Percentiles rank a stretch among this genome's conserved stretches.
Evolutionary conservation across 2,329 filamentous ascomycete species (phyloP).

Genomic region (Aspergillus sp.): DNA sequence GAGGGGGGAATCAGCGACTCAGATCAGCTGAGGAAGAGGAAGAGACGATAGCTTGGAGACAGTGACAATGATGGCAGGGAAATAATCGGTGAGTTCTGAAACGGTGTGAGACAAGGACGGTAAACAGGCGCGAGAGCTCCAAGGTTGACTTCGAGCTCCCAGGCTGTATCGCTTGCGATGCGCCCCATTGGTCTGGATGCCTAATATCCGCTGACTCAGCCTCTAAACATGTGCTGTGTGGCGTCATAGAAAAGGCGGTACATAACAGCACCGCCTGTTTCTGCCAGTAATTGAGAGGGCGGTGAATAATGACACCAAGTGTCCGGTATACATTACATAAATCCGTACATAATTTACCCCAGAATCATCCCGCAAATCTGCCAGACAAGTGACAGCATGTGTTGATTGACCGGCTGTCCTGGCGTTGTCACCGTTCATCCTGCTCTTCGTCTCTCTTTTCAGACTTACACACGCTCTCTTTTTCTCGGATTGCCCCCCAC

Average conservation of each 20-base stretch:
- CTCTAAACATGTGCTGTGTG: constrained; percentile 15
- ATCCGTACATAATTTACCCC: constrained; percentile 10
- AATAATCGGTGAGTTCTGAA: background rate
- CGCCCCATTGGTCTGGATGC: constrained; percentile 9
- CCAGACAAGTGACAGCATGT: constrained; percentile 2
- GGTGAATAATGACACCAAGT: background rate
- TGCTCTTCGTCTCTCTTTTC: constrained; percentile 2
- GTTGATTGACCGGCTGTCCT: background rate
- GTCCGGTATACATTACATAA: constrained; percentile 6
- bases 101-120: background rate
- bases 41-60: background rate
- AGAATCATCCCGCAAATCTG: constrained; percentile 11
- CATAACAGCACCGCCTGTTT: constrained; percentile 9
- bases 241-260: constrained; percentile 40
- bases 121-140: constrained; percentile 9
- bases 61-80: background rate
- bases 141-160: constrained; percentile 10
- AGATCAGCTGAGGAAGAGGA: background rate
- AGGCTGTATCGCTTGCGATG: background rate
- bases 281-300: background rate
- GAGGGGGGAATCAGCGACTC: background rate
- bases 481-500: background rate
- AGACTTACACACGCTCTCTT: background rate
- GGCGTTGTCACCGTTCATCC: background rate
- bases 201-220: constrained; percentile 14